A percentile compares a stretch with the other conserved stretches of the same genome.
Evolutionary conservation across 805 yeast species (phyloP).

Genomic region (Phaffomyces antillensis): DNA sequence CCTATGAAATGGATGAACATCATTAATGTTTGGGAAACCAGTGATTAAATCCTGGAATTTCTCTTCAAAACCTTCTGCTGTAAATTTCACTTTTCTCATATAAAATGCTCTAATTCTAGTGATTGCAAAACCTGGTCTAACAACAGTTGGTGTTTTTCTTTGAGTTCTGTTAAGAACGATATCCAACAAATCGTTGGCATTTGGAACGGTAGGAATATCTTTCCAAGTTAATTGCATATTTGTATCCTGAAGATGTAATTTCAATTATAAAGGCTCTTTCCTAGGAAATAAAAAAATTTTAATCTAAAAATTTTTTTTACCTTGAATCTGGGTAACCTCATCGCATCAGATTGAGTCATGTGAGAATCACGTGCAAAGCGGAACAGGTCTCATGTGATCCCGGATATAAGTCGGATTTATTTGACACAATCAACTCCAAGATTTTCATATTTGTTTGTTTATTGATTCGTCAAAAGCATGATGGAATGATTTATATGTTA

Average conservation of each 20-base stretch:
- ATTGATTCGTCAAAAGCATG: no score
- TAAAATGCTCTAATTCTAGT: slow-evolving; percentile 95
- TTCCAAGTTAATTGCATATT: slow-evolving; percentile 96
- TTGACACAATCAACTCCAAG: no score
- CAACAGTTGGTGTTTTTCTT: slow-evolving; percentile 98
- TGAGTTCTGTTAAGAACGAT: slow-evolving; percentile 95
- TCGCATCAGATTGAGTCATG: not conserved
- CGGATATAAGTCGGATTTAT: no score
- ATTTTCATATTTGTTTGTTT: no score
- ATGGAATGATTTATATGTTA: no score
- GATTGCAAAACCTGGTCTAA: slow-evolving; percentile 93
- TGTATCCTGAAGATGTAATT: not conserved
- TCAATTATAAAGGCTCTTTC: not conserved
- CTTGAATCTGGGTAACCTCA: not conserved
- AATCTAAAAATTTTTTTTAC: not conserved
- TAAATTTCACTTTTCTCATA: slow-evolving; percentile 95
- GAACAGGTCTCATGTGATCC: no score
- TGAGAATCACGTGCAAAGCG: not conserved
- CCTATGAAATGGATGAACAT: slow-evolving; percentile 96
- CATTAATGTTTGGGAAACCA: slow-evolving; percentile 95
- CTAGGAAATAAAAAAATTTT: not conserved
- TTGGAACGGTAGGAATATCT: slow-evolving; percentile 94
- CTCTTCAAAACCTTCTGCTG: slow-evolving; percentile 94
- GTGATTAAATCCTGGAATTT: slow-evolving; percentile 78
- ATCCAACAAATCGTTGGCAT: slow-evolving; percentile 88